phyloP scores from a whole-genome alignment of 2,329 filamentous ascomycete species.

The Diaporthe vaccinii region DNA sequence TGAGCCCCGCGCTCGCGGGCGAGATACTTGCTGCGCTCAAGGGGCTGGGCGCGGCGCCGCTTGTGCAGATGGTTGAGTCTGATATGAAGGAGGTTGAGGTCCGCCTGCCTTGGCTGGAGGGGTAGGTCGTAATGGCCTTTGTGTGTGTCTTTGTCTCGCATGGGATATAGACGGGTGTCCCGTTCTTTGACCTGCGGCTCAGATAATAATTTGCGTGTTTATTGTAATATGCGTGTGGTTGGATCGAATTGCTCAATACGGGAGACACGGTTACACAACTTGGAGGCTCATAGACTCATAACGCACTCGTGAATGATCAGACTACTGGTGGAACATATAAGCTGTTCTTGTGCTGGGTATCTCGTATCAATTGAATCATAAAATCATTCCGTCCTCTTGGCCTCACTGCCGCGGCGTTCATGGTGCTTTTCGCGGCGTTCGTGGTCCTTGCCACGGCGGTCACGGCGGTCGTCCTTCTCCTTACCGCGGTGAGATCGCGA shows the following conservation, averaged over 20 bases:
- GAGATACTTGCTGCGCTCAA: constrained; percentile 69
- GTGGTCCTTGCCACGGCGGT: neutral
- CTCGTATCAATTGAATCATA: neutral
- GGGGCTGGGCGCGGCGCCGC: constrained; percentile 65
- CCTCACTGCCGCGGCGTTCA: neutral
- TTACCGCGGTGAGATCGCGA: neutral
- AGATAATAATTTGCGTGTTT: neutral
- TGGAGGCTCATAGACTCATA: neutral
- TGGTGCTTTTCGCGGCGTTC: neutral
- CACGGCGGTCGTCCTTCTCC: neutral
- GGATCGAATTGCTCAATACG: neutral
- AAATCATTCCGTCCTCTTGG: neutral
- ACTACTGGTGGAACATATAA: neutral
- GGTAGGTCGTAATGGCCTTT: neutral
- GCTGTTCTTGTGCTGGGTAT: constrained; percentile 32
- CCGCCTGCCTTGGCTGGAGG: constrained; percentile 63
- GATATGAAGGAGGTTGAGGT: constrained; percentile 67
- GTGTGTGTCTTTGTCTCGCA: fast-evolving
- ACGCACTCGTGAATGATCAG: neutral
- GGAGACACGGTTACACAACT: neutral
- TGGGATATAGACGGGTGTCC: no score
- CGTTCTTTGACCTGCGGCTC: no score
- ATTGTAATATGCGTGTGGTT: neutral
- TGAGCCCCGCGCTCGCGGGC: constrained; percentile 69
- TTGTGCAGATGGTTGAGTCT: constrained; percentile 64